Evolutionary conservation across 2,329 filamentous ascomycete genomes (phyloP).

Genomic region (Dothideomycetes sp.): DNA sequence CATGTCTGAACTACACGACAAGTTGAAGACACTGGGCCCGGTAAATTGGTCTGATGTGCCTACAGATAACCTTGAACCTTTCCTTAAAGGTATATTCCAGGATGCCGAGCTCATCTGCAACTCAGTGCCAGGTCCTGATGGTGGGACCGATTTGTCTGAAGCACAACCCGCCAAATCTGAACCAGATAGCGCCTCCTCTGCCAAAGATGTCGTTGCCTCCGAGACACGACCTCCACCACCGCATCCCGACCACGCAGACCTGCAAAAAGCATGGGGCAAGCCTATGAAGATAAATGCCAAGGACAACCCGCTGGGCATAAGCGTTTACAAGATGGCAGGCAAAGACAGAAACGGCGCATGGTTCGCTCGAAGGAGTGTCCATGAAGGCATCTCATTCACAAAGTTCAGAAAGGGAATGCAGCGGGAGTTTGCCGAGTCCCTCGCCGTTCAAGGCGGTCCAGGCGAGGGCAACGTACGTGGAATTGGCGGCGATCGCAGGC

Average conservation of each 20-base stretch:
- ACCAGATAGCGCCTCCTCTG: slow-evolving; percentile 38
- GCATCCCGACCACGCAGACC: slow-evolving; percentile 41
- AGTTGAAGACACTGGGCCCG: slow-evolving; percentile 32
- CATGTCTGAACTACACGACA: slow-evolving; percentile 34
- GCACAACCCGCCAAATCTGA: slow-evolving; percentile 46
- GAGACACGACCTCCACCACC: slow-evolving; percentile 38
- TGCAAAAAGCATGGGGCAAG: slow-evolving; percentile 80
- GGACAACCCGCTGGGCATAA: slow-evolving; percentile 66
- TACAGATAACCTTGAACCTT: slow-evolving; percentile 27
- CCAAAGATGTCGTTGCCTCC: slow-evolving; percentile 43
- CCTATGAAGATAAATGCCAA: slow-evolving; percentile 60
- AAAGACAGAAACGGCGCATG: slow-evolving; percentile 78
- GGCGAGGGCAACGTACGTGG: slow-evolving; percentile 70
- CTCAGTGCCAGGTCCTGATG: slow-evolving; percentile 55
- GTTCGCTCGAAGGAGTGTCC: slow-evolving; percentile 79
- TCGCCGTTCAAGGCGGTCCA: slow-evolving; percentile 58
- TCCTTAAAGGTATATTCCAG: slow-evolving; percentile 29
- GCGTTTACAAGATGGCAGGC: slow-evolving; percentile 66
- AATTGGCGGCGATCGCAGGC: slow-evolving; percentile 66
- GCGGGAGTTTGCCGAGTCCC: slow-evolving; percentile 67
- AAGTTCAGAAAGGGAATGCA: slow-evolving; percentile 69
- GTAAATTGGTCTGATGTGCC: slow-evolving; percentile 35
- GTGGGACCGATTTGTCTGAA: slow-evolving; percentile 32
- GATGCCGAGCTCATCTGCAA: slow-evolving; percentile 62
- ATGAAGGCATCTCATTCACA: slow-evolving; percentile 65